Conservation (phyloP, 768 basidiomycete species). For the Pholiota molesta region DNA sequence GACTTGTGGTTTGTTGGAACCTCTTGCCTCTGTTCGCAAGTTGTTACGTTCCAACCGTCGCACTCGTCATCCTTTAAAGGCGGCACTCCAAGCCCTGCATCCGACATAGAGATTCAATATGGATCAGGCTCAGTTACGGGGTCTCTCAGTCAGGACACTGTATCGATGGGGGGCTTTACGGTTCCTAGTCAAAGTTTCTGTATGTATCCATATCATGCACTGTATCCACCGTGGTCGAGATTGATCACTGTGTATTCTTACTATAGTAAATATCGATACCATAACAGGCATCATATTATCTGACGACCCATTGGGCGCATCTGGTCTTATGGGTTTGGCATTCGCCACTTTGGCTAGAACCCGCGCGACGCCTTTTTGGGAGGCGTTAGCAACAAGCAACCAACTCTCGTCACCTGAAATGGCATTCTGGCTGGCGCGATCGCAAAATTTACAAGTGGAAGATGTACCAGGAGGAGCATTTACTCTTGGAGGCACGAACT, state of each 20-base stretch:
- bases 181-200: conserved; percentile 57
- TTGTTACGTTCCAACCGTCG: conserved; percentile 46
- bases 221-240: background rate
- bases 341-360: conserved; percentile 64
- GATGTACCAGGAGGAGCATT: conserved; percentile 64
- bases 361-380: conserved; percentile 65
- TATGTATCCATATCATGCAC: conserved; percentile 32
- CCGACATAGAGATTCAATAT: conserved; percentile 45
- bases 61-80: conserved; percentile 28
- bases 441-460: conserved; percentile 29
- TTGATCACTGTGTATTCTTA: background rate
- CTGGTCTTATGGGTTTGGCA: conserved; percentile 80
- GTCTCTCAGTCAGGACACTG: conserved; percentile 56
- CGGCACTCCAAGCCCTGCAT: background rate
- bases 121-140: conserved; percentile 74
- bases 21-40: conserved; percentile 12
- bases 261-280: conserved; percentile 61
- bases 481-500: conserved; percentile 73
- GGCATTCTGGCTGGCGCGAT: conserved; percentile 56
- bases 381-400: conserved; percentile 44
- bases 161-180: conserved; percentile 67
- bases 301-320: conserved; percentile 32
- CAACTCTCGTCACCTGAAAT: conserved; percentile 57
- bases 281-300: conserved; percentile 49
- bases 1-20: conserved; percentile 77